Evolutionary conservation across 352 stramenopile genomes (phyloP), one percentile per base, ranked within the genome.

Genomic region (Globisporangium cederbergense): DNA sequence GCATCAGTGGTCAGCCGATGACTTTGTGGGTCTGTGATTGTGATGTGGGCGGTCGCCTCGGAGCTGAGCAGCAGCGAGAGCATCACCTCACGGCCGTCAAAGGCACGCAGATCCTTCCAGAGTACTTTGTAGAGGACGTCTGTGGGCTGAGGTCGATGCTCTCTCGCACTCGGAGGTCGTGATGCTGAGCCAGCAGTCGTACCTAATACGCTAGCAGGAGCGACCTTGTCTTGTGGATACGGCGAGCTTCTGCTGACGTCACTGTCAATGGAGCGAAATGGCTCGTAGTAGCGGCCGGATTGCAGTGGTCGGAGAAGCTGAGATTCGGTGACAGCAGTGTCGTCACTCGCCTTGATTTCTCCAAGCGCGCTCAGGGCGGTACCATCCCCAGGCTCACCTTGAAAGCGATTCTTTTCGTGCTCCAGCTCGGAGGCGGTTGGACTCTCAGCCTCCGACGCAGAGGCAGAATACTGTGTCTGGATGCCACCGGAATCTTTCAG

Each of bases 1-100:
- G 51, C 25, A 7, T 47, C 22, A 34, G 3, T 38, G 2, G 16
- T 28, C 8, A 1, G 1, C 18, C 14, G 14, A 20, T 1, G 52
- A 20, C 16, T 56, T 16, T 3, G 50, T 16, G 30, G 40, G 8
- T 43, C 20, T 7, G 55, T 28, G 11, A 60, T 40, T 0, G 25
- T 38, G 65, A 89, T 58, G 58, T 76, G 58, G 57, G 55, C 70
- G 64, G 58, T 65, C 13, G 36, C 66, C 22, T 68, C 70, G 0
- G 78, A 87, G 30, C 73, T 78, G 10, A 89, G 64, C 8, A 84
- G 40, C 7, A 84, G 65, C 1, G 73, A 64, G 40, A 84, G 14
- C 25, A 71, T 55, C 9, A 75, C 58, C 36, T 54, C 55, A 32
- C 8, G 32, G 0, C 25, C 54, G 10, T 55, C 47, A 13, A 83